Conservation (phyloP, 768 basidiomycete species). For the Porphyrellus cyaneotinctus region DNA sequence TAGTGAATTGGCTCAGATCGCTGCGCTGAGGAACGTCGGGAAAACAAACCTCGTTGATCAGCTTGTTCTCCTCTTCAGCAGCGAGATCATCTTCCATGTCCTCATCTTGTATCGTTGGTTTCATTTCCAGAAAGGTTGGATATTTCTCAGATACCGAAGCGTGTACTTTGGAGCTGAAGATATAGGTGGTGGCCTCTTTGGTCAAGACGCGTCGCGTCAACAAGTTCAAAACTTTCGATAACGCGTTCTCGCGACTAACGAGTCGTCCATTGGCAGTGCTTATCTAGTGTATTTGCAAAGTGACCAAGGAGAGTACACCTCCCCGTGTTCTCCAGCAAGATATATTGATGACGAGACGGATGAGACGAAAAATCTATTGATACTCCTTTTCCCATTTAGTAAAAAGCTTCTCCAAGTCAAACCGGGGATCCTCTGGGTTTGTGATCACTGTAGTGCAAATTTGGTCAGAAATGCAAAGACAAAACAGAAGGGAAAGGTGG, state of each 20-base stretch:
- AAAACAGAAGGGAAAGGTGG: background rate
- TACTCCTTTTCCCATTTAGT: conserved; percentile 69
- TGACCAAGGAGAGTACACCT: background rate
- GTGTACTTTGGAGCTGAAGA: background rate
- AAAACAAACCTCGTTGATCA: conserved; percentile 73
- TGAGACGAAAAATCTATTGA: conserved; percentile 38
- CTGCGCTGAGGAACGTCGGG: background rate
- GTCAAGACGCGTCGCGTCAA: conserved; percentile 28
- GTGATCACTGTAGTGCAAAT: conserved; percentile 63
- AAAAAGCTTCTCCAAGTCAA: conserved; percentile 91
- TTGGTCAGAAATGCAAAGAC: conserved; percentile 9
- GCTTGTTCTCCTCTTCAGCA: conserved; percentile 83
- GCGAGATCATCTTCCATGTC: conserved; percentile 77
- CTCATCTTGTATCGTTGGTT: conserved; percentile 45
- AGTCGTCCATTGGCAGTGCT: background rate
- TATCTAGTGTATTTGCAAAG: conserved; percentile 9
- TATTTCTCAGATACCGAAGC: background rate
- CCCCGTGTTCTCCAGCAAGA: conserved; percentile 24
- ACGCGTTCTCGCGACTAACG: background rate
- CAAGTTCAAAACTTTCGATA: background rate
- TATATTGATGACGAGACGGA: conserved; percentile 22
- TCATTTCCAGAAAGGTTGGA: conserved; percentile 33
- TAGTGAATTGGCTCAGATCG: conserved; percentile 9
- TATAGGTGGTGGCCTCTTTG: background rate
- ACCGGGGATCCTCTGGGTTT: conserved; percentile 91